Evolutionary conservation across 1,284 basidiomycete species (phyloP).

Genomic region (Austroboletus novae-zelandiae): DNA sequence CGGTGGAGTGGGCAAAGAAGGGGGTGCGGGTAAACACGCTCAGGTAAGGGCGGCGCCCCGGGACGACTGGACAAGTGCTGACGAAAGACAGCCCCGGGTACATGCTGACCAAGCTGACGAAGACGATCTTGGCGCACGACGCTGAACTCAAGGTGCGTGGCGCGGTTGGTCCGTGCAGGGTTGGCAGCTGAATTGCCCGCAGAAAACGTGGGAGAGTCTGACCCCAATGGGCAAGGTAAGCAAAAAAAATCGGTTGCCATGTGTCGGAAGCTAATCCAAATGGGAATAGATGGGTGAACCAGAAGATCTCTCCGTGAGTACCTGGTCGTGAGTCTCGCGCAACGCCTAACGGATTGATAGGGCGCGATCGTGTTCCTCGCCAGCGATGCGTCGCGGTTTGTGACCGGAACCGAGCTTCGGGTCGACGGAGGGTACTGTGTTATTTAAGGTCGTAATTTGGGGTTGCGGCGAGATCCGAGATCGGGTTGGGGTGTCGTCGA

Average conservation of each 20-base stretch:
- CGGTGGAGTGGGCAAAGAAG: slow-evolving; percentile 87
- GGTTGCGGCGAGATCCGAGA: slow-evolving; percentile 14
- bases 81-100: slow-evolving; percentile 64
- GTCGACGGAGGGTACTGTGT: slow-evolving; percentile 85
- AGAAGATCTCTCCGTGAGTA: slow-evolving; percentile 66
- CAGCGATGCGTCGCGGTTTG: slow-evolving; percentile 82
- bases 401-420: slow-evolving; percentile 82
- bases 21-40: slow-evolving; percentile 81
- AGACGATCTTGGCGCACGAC: slow-evolving; percentile 72
- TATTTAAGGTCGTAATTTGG: slow-evolving; percentile 40
- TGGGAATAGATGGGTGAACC: slow-evolving; percentile 69
- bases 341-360: slow-evolving; percentile 30
- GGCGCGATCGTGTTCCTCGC: slow-evolving; percentile 84
- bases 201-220: slow-evolving; percentile 87
- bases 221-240: slow-evolving; percentile 85
- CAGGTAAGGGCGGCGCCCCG: slow-evolving; percentile 44
- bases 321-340: not conserved
- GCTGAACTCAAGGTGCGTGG: slow-evolving; percentile 61
- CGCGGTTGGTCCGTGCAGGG: too few relatives aligned
- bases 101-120: slow-evolving; percentile 87
- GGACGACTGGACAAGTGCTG: too few relatives aligned
- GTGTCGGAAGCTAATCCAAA: slow-evolving; percentile 1
- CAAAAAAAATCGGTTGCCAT: slow-evolving; percentile 11
- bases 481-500: slow-evolving; percentile 11
- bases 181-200: slow-evolving; percentile 8